These are phyloP conservation scores for Trichothecium sympodiale DNA, from an alignment of 2,329 filamentous ascomycete genomes.

Conservation along the genomic window DNA sequence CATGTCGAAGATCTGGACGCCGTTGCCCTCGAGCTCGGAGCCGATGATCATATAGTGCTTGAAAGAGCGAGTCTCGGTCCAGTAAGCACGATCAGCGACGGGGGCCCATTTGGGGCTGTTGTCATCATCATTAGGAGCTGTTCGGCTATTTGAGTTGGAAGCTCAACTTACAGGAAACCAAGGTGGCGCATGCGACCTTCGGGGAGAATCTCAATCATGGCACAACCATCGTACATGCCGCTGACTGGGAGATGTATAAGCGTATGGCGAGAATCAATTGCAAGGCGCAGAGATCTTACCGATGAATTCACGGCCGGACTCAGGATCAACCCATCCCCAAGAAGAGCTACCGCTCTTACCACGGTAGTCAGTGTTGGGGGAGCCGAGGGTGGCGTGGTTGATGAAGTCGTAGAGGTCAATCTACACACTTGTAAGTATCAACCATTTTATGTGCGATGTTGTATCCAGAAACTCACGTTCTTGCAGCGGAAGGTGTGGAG, in stretches of 20 bases:
- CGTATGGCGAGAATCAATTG: constrained; percentile 1
- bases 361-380: constrained; percentile 14
- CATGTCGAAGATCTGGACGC: constrained; percentile 52
- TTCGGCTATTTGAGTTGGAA: too few species aligned
- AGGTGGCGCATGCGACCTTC: constrained; percentile 30
- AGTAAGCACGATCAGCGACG: constrained; percentile 10
- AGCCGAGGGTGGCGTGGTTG: constrained; percentile 38
- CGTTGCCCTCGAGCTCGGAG: constrained; percentile 32
- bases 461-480: constrained; percentile 6
- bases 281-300: not conserved
- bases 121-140: not conserved
- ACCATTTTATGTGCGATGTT: not conserved
- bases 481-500: constrained; percentile 13
- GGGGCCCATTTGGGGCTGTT: constrained; percentile 6
- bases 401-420: constrained; percentile 44
- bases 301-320: constrained; percentile 18
- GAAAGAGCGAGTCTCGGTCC: constrained; percentile 24
- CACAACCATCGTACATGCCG: constrained; percentile 25
- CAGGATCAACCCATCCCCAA: constrained; percentile 30
- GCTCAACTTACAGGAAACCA: constrained; percentile 21
- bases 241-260: constrained; percentile 3
- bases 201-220: constrained; percentile 30
- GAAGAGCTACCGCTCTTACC: constrained; percentile 16
- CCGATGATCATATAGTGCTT: constrained; percentile 22
- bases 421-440: not conserved